A percentile compares a stretch with the other conserved stretches of the same genome.
phyloP scores from a whole-genome alignment of 2,329 filamentous ascomycete species.

The Fusarium mangiferae region DNA sequence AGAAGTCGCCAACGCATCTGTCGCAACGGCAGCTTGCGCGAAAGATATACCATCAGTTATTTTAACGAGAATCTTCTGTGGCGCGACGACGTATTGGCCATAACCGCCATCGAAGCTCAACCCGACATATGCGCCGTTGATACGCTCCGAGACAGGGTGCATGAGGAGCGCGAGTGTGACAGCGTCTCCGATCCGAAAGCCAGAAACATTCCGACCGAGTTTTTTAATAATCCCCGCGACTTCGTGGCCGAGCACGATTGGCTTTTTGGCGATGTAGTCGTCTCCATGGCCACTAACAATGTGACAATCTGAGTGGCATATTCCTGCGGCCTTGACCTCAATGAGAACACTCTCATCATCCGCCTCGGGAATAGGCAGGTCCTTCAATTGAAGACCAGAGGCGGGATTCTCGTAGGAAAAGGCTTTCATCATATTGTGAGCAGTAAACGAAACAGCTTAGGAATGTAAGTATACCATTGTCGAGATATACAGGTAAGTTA shows the following conservation, averaged over 20 bases:
- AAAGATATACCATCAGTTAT: neutral
- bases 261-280: neutral
- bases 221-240: neutral
- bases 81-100: neutral
- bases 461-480: accelerated
- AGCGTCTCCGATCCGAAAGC: neutral
- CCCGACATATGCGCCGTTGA: neutral
- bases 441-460: neutral
- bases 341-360: neutral
- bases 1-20: neutral
- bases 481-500: neutral
- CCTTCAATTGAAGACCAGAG: neutral
- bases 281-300: neutral
- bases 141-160: neutral
- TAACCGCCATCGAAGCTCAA: neutral
- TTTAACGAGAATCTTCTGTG: neutral
- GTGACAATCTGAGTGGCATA: neutral
- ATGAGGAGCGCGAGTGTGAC: neutral
- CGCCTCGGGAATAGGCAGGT: neutral
- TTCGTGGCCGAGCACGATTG: neutral
- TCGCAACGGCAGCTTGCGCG: neutral
- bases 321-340: neutral
- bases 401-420: neutral
- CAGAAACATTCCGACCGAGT: neutral
- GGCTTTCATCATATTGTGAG: neutral